These are phyloP conservation scores for Eragrostis curvula DNA, from an alignment of 176 grass and related monocot genomes.

Conservation along the genomic window DNA sequence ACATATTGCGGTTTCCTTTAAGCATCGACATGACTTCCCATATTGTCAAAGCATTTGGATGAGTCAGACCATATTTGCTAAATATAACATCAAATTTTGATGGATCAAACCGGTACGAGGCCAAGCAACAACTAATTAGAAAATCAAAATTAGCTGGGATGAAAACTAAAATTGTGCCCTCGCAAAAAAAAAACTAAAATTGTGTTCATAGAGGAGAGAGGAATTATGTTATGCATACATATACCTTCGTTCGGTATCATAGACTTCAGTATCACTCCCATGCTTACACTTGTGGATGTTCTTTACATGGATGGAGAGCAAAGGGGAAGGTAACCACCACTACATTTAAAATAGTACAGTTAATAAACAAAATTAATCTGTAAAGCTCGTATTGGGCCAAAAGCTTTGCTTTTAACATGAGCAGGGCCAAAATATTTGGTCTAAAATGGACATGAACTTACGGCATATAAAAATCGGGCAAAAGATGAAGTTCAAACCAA, in stretches of 20 bases:
- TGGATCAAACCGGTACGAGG: constrained; percentile 59
- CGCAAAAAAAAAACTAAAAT: too few species aligned
- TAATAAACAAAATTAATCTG: too few species aligned
- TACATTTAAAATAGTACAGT: background rate
- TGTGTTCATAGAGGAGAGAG: background rate
- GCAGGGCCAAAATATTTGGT: background rate
- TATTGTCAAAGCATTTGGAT: constrained; percentile 54
- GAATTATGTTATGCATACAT: background rate
- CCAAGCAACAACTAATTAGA: background rate
- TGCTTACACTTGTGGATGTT: constrained; percentile 78
- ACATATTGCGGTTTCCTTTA: constrained; percentile 53
- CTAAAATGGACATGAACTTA: constrained; percentile 1
- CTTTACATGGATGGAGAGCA: constrained; percentile 61
- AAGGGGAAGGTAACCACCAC: constrained; percentile 63
- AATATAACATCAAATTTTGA: constrained; percentile 75
- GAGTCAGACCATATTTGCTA: constrained; percentile 61
- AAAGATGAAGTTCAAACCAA: background rate
- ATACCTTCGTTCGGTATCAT: constrained; percentile 77
- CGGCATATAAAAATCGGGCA: background rate
- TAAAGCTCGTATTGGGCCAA: background rate
- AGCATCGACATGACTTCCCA: constrained; percentile 54
- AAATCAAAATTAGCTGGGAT: background rate
- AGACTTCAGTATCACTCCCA: constrained; percentile 66
- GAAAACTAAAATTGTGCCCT: background rate
- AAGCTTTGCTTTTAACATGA: background rate